phyloP scores from a whole-genome alignment of 176 grass and related monocot genomes.

The Paspalum vaginatum region DNA sequence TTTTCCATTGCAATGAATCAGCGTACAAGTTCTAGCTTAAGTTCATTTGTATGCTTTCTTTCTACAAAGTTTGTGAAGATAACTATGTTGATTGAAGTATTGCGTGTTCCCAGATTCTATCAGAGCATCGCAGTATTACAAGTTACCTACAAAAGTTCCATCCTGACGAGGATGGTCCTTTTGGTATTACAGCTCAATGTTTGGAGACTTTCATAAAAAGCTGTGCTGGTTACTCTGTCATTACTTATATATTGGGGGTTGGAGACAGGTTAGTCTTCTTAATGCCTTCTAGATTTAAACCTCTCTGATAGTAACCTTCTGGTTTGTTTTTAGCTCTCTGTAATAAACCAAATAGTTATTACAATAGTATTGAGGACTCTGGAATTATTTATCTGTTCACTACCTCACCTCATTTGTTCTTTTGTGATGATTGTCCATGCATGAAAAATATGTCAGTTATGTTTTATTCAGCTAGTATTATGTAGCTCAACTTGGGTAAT shows the following conservation, averaged over 20 bases:
- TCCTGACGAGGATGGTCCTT: constrained; percentile 83
- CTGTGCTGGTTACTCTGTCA: constrained; percentile 93
- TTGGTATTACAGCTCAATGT: constrained; percentile 91
- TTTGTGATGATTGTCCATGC: neutral
- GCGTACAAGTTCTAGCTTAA: constrained; percentile 21
- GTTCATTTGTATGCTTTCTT: constrained; percentile 35
- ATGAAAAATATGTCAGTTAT: neutral
- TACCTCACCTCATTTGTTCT: neutral
- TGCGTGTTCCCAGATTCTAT: constrained; percentile 68
- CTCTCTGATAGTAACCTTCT: neutral
- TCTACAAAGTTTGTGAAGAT: neutral
- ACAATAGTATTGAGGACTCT: constrained; percentile 3
- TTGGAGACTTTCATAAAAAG: constrained; percentile 95
- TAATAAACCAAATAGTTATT: neutral
- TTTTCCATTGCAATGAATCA: constrained; percentile 14
- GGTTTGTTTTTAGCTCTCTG: constrained; percentile 5
- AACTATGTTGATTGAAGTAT: constrained; percentile 14
- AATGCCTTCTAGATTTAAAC: constrained; percentile 22
- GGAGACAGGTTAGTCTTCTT: constrained; percentile 73
- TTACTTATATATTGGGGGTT: constrained; percentile 96
- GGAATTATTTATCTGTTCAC: neutral
- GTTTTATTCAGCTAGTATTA: neutral
- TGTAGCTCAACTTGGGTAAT: constrained; percentile 11
- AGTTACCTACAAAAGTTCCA: constrained; percentile 89
- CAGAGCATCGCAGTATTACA: constrained; percentile 92